phyloP scores from a whole-genome alignment of 2,329 filamentous ascomycete species.

The Zasmidium angulare region DNA sequence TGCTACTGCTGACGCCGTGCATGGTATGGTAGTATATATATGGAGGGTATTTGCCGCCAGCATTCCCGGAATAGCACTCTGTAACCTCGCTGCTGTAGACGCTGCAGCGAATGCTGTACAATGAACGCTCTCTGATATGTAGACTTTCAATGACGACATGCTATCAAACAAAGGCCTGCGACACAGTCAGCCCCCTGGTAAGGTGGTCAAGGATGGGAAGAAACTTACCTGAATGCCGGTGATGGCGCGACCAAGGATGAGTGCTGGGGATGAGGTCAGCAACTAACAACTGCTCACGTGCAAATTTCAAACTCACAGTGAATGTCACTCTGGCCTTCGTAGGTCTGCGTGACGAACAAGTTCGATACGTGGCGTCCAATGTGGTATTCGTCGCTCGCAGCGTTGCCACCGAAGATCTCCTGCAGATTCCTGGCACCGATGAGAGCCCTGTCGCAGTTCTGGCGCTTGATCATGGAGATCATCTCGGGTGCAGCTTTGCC shows the following conservation, averaged over 20 bases:
- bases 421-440: constrained; percentile 78
- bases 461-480: constrained; percentile 94
- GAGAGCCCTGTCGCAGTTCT: constrained; percentile 92
- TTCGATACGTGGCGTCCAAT: constrained; percentile 96
- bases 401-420: constrained; percentile 96
- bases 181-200: background rate
- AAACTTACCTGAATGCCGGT: constrained; percentile 63
- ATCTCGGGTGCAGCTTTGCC: constrained; percentile 89
- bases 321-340: constrained; percentile 97
- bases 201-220: background rate
- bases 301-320: constrained; percentile 65
- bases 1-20: background rate
- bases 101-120: background rate
- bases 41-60: background rate
- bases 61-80: background rate
- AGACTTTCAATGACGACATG: background rate
- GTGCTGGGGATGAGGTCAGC: constrained; percentile 36
- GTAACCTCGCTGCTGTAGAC: background rate
- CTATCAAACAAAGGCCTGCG: background rate
- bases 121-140: background rate
- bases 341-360: constrained; percentile 94
- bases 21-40: background rate
- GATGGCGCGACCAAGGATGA: constrained; percentile 54
- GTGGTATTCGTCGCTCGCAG: constrained; percentile 94
- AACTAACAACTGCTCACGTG: background rate